Evolutionary conservation across 1,139 yeast species (phyloP).

Genomic region (Hansenula sp.): DNA sequence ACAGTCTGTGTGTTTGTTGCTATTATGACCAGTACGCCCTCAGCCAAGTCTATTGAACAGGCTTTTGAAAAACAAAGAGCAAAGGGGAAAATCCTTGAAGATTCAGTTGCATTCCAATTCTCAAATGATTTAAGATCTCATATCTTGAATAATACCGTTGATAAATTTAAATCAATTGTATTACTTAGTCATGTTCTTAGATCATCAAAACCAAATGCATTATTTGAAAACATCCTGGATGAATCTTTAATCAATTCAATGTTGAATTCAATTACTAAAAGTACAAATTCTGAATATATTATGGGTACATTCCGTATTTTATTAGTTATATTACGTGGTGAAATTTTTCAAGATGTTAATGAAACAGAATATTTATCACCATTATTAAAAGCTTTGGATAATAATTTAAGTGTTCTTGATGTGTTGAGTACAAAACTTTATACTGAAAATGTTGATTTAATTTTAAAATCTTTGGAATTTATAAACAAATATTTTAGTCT

Average conservation of each 20-base stretch:
- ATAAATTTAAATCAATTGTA: constrained; percentile 6
- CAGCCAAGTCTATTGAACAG: constrained; percentile 13
- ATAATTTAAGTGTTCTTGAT: constrained; percentile 11
- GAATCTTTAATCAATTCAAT: constrained; percentile 8
- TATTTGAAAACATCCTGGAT: constrained; percentile 4
- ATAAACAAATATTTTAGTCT: constrained; percentile 16
- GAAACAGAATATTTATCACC: constrained; percentile 14
- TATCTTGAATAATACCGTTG: constrained; percentile 13
- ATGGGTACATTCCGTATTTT: constrained; percentile 7
- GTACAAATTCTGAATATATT: constrained; percentile 5
- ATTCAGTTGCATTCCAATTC: constrained; percentile 13
- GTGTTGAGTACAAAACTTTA: constrained; percentile 15
- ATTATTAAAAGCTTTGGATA: constrained; percentile 15
- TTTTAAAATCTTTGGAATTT: constrained; percentile 15
- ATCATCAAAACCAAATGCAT: constrained; percentile 10
- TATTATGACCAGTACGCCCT: background rate
- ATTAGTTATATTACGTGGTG: constrained; percentile 12
- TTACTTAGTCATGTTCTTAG: constrained; percentile 13
- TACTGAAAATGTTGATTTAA: constrained; percentile 18
- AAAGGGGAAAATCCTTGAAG: constrained; percentile 14
- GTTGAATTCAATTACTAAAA: constrained; percentile 7
- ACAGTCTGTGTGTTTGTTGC: no score
- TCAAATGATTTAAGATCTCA: constrained; percentile 14
- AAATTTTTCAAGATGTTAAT: constrained; percentile 11
- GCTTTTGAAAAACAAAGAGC: constrained; percentile 13